These are phyloP conservation scores for Xylaria scruposa DNA, from an alignment of 495 filamentous ascomycete genomes.

Conservation along the genomic window DNA sequence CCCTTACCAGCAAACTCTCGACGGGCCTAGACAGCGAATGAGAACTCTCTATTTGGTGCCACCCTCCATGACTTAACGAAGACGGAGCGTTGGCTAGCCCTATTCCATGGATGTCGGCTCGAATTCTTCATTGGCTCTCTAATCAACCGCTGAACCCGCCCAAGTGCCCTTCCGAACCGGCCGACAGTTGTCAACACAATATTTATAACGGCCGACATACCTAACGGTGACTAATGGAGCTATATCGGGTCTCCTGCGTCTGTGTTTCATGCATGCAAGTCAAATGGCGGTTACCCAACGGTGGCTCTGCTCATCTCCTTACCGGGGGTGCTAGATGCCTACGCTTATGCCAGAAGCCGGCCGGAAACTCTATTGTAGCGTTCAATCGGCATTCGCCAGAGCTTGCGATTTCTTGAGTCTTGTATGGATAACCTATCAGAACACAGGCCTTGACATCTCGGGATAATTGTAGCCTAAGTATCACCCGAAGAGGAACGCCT, in stretches of 20 bases:
- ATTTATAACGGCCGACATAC: constrained; percentile 18
- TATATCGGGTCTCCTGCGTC: constrained; percentile 25
- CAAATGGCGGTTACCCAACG: constrained; percentile 26
- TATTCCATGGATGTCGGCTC: constrained; percentile 13
- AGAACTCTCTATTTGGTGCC: neutral
- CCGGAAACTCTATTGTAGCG: constrained; percentile 19
- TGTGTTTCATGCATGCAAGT: constrained; percentile 32
- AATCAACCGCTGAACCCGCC: constrained; percentile 23
- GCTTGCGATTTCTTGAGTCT: neutral
- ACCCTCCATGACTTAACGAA: constrained; percentile 24
- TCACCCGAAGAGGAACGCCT: constrained; percentile 2
- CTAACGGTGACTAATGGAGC: constrained; percentile 21
- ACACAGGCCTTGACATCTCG: neutral
- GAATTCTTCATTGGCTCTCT: constrained; percentile 9
- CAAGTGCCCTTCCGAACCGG: constrained; percentile 14
- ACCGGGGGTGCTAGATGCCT: neutral
- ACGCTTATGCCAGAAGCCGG: constrained; percentile 20
- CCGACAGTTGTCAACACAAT: constrained; percentile 11
- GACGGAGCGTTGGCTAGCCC: constrained; percentile 15
- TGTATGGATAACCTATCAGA: neutral
- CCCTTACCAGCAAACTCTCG: constrained; percentile 16
- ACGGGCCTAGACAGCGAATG: constrained; percentile 10
- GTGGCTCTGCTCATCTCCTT: constrained; percentile 12
- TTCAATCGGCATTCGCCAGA: constrained; percentile 9
- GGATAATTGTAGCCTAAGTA: neutral